Base-by-base conservation (phyloP, 768 basidiomycete species). In the Tylopilus cervinicoccineus region DNA sequence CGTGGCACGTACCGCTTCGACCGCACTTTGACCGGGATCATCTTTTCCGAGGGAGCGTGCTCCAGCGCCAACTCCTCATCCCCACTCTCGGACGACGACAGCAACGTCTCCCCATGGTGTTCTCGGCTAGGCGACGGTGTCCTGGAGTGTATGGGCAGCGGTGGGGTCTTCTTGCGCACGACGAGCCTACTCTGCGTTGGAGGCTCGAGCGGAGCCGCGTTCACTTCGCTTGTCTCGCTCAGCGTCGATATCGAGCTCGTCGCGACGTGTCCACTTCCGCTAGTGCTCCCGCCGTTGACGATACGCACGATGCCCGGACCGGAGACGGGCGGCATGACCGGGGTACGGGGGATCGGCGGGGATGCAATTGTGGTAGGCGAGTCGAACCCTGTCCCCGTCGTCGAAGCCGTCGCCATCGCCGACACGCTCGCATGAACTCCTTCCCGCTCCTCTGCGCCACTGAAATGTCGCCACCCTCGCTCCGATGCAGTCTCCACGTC, bases 1-100 rank as follows among this genome's bases (percentile, higher is more conserved):
- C 76, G 72, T 13, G 69, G 56, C 29, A 68, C 55, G 48, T 77
- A 64, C 16, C 80, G 77, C 62, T 78, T 85, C 5, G 77, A 69
- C 20, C 81, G 77, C n/a, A 79, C 48, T 38, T 76, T 76, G 6
- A 45, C 26, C 9, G 77, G n/a, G n/a, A n/a, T 65, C 38, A 63
- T 71, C 28, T 60, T 68, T 31, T 71, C 65, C 16, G 69, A 61
- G 4, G 71, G 72, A 12, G 68, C 57, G 27, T 39, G 55, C 6
- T 57, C 52, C 39, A 60, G 56, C 13, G 62, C 62, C 16, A 65
- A 52, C 31, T 79, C 77, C 14, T 78, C 79, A 51, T 45, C 58
- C 7, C 51, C 53, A n/a, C 78, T 78, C 14, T 28, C 49, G 20
- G 48, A 42, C 29, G 50, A 52, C n/a, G 33, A 16, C 6, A 31